Conservation (phyloP, 1,284 basidiomycete species). For the Fomitopsis pinicola region DNA sequence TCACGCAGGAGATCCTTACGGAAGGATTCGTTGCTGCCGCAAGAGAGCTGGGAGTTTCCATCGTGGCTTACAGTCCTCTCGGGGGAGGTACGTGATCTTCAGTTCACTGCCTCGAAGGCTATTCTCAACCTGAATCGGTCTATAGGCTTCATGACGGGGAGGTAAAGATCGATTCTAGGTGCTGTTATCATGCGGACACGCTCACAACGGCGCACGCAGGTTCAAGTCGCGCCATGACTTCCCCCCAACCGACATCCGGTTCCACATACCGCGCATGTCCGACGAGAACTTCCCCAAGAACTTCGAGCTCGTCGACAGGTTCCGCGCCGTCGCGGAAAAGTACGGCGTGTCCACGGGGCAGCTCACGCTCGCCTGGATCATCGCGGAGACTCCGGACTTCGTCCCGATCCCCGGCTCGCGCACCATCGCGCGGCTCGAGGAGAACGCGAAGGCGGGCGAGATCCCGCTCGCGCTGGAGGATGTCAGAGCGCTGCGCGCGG, state of each 20-base stretch:
- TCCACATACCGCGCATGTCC: neutral
- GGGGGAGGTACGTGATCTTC: slow-evolving; percentile 18
- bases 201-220: neutral
- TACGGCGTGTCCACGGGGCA: slow-evolving; percentile 34
- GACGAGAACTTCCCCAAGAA: slow-evolving; percentile 4
- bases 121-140: neutral
- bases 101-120: neutral
- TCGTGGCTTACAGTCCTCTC: slow-evolving; percentile 40
- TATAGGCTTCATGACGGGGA: neutral
- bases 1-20: slow-evolving; percentile 31
- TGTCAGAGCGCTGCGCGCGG: neutral
- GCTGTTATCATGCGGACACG: too few relatives aligned
- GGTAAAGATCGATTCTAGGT: neutral
- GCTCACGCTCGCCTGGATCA: slow-evolving; percentile 38
- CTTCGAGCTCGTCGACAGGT: slow-evolving; percentile 1
- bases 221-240: slow-evolving; percentile 4
- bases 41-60: slow-evolving; percentile 26
- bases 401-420: slow-evolving; percentile 32
- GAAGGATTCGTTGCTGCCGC: slow-evolving; percentile 24
- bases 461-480: neutral
- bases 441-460: slow-evolving; percentile 2
- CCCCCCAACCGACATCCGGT: neutral
- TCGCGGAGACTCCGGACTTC: slow-evolving; percentile 30
- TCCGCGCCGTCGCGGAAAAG: slow-evolving; percentile 5
- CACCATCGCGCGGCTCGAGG: neutral